These are phyloP conservation scores for Trametes sp. DNA, from an alignment of 1,284 basidiomycete genomes.

Conservation along the genomic window DNA sequence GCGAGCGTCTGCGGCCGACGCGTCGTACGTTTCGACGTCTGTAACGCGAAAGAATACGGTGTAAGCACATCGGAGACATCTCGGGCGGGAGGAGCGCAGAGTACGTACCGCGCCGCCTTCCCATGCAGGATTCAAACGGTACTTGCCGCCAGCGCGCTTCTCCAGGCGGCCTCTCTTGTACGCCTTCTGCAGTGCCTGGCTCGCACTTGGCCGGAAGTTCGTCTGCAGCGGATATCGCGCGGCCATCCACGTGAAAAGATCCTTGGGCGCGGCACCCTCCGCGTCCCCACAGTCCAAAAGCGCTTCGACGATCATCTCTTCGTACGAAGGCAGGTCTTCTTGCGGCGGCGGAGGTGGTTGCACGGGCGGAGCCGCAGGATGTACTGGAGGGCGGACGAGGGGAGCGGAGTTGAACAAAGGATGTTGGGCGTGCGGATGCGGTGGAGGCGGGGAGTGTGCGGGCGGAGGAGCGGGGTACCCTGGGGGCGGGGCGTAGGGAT, in stretches of 20 bases:
- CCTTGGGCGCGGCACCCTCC: slow-evolving; percentile 81
- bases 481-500: slow-evolving; percentile 53
- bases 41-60: not conserved
- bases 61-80: slow-evolving; percentile 8
- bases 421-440: slow-evolving; percentile 18
- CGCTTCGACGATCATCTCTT: slow-evolving; percentile 87
- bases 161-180: slow-evolving; percentile 78
- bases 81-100: not conserved
- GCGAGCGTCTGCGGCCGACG: slow-evolving; percentile 69
- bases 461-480: slow-evolving; percentile 37
- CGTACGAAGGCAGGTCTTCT: slow-evolving; percentile 83
- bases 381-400: slow-evolving; percentile 25
- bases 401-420: slow-evolving; percentile 25
- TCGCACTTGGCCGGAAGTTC: slow-evolving; percentile 86
- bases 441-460: slow-evolving; percentile 19
- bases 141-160: slow-evolving; percentile 74
- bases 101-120: slow-evolving; percentile 77
- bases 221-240: slow-evolving; percentile 79
- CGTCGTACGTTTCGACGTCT: slow-evolving; percentile 73
- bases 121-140: slow-evolving; percentile 75
- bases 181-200: slow-evolving; percentile 84
- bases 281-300: slow-evolving; percentile 66
- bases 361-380: slow-evolving; percentile 37
- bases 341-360: slow-evolving; percentile 40
- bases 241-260: slow-evolving; percentile 82